Base-by-base conservation (phyloP, 2,329 filamentous ascomycete genomes). In the Chaetomium olivaceum region DNA sequence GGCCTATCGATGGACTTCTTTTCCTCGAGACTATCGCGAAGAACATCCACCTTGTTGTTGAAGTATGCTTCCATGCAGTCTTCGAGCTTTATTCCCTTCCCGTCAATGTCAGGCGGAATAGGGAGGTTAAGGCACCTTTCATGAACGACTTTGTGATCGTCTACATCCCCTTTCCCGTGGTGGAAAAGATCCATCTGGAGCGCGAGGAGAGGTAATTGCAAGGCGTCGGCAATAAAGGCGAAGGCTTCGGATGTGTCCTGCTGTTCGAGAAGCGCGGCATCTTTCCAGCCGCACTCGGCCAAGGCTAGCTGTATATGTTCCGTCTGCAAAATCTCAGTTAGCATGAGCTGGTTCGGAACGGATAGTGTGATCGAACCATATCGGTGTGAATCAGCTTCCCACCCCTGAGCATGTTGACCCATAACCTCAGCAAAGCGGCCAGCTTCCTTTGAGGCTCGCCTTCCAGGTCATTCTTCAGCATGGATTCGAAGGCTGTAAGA, bases 181-280 rank as follows among this genome's bases (percentile, higher is more conserved):
- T 78, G 95, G 71, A 94, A 97, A 16, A 98, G 88, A 74, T 98
- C 93, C 81, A 97, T 94, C 75, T 97, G 96, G 46, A 98, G 79
- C 0, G 93, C 93, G 29, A 98, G 84, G 1, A 98, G 82, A 7
- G 95, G 95, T 19, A 98, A 79, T 72, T 96, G 89, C 23, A 99
- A 83, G 25, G 90, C 92, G 70, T 93, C 93, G 0, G 94, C 97
- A 69, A 99, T 93, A 76, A 97, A 97, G 0, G 89, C 91, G 75
- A 98, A 98, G 0, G 93, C 93, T 77, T 99, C 95, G 0, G 95
- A 97, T 0, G 92, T 92, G 77, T 99, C 95, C 78, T 99, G 95
- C 74, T 98, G 95, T 71, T 89, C 85, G n/a, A 91, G 75, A 64
- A 85, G 79, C 25, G 85, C 85, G 56, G 93, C 93, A 65, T 96